Percentiles rank a stretch among this genome's conserved stretches.
Evolutionary conservation across 371 early-diverging fungal genomes (phyloP).

Genomic region (Apophysomyces elegans): DNA sequence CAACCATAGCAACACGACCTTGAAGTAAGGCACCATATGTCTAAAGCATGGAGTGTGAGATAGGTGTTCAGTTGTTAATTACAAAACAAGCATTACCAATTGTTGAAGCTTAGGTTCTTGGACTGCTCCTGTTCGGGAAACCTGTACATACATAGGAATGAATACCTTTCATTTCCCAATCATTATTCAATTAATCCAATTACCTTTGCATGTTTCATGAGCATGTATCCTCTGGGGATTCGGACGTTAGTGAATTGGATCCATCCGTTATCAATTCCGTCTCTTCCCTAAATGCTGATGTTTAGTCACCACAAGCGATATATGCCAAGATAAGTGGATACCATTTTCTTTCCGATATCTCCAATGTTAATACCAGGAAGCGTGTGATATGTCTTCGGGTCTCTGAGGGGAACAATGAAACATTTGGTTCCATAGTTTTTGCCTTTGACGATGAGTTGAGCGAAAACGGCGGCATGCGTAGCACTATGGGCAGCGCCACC

Average conservation of each 20-base stretch:
- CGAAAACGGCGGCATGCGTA: constrained; percentile 83
- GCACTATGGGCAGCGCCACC: constrained; percentile 92
- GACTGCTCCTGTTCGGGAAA: constrained; percentile 76
- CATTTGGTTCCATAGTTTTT: constrained; percentile 82
- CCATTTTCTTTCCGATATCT: constrained; percentile 78
- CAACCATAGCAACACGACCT: constrained; percentile 91
- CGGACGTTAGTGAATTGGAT: constrained; percentile 84
- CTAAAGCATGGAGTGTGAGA: constrained; percentile 38
- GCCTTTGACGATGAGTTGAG: constrained; percentile 78
- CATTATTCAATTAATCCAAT: neutral
- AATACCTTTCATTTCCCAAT: neutral
- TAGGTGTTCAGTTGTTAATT: neutral
- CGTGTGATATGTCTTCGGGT: constrained; percentile 58
- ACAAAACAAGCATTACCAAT: constrained; percentile 26
- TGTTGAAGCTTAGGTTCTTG: constrained; percentile 66
- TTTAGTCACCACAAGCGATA: neutral
- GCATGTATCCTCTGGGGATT: constrained; percentile 81
- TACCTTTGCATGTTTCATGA: constrained; percentile 90
- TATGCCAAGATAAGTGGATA: neutral
- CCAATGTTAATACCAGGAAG: constrained; percentile 73
- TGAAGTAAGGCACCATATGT: constrained; percentile 91
- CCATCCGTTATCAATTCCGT: constrained; percentile 87
- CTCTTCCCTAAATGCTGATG: constrained; percentile 52
- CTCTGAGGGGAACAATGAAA: constrained; percentile 76
- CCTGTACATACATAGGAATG: constrained; percentile 33